Conservation (phyloP, 768 basidiomycete species). For the Boletus speciosus region DNA sequence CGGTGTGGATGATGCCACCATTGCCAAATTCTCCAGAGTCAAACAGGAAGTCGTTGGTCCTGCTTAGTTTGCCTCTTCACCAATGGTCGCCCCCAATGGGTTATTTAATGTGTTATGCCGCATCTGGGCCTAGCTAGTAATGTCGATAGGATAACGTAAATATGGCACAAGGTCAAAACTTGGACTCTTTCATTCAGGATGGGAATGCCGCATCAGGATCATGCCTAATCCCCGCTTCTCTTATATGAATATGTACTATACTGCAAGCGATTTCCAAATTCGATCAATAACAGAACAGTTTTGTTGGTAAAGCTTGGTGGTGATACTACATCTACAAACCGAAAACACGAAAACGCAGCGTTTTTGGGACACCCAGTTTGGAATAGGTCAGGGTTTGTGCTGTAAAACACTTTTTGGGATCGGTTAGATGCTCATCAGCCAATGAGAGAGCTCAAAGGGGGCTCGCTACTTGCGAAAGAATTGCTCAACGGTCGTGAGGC, state of each 20-base stretch:
- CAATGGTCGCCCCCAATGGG: background rate
- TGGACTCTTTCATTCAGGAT: background rate
- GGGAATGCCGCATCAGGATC: background rate
- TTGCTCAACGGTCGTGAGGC: no score
- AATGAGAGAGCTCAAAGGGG: no score
- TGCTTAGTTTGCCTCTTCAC: background rate
- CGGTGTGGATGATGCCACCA: slow-evolving; percentile 48
- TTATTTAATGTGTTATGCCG: background rate
- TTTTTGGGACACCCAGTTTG: no score
- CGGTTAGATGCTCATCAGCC: no score
- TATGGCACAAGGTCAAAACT: background rate
- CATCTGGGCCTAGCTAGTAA: background rate
- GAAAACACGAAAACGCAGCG: no score
- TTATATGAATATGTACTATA: slow-evolving; percentile 1
- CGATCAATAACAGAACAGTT: background rate
- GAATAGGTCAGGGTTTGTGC: no score
- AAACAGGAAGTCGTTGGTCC: slow-evolving; percentile 48
- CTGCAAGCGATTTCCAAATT: background rate
- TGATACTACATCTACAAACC: background rate
- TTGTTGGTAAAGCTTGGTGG: background rate
- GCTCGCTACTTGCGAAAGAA: no score
- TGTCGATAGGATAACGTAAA: background rate
- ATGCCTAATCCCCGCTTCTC: no score
- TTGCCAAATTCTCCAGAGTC: slow-evolving; percentile 47
- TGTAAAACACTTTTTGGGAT: no score